Conservation (phyloP, 257 asterid species). For the Nicotiana noctiflora region DNA sequence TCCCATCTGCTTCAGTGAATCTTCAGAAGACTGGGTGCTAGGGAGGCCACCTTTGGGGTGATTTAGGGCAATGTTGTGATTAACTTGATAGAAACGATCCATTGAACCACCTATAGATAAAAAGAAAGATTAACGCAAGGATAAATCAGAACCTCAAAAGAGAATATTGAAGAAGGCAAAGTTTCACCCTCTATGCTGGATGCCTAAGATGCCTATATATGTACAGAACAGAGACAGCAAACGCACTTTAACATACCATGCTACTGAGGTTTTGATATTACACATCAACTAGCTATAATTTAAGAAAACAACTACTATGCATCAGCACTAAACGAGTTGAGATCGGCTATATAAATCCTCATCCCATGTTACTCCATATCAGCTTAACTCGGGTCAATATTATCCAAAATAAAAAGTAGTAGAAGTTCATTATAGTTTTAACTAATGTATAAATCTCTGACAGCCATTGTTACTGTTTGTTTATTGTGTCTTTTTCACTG, state of each 20-base stretch:
- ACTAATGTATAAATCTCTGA: too few species aligned
- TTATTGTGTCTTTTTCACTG: too few species aligned
- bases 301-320: too few species aligned
- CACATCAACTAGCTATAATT: background rate
- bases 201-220: background rate
- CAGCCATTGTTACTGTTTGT: too few species aligned
- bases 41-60: constrained; percentile 14
- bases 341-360: too few species aligned
- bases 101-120: background rate
- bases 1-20: constrained; percentile 21
- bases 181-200: background rate
- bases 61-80: constrained; percentile 16
- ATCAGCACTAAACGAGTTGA: too few species aligned
- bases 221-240: background rate
- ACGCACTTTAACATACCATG: background rate
- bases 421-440: too few species aligned
- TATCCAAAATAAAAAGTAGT: too few species aligned
- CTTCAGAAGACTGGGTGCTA: constrained; percentile 15
- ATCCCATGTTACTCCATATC: too few species aligned
- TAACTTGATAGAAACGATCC: constrained; percentile 9
- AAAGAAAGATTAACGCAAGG: background rate
- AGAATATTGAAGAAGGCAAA: background rate
- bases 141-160: background rate
- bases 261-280: background rate
- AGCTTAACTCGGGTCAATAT: too few species aligned